Evolutionary conservation across 495 filamentous ascomycete genomes (phyloP).

Genomic region (Penicillium flavigenum): DNA sequence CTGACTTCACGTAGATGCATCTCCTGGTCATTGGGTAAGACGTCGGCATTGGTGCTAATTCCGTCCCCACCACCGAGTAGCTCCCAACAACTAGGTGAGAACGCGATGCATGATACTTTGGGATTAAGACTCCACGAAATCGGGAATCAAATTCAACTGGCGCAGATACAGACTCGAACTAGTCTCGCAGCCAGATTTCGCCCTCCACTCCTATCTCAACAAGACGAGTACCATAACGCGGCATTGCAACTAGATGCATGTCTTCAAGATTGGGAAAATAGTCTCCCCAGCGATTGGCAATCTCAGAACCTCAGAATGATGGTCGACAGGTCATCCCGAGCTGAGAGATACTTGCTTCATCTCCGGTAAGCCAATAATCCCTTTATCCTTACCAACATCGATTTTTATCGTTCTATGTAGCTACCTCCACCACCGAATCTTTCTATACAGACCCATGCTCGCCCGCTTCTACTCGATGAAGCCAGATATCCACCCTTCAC

Average conservation of each 20-base stretch:
- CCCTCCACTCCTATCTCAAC: background rate
- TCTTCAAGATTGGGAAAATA: background rate
- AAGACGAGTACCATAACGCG: background rate
- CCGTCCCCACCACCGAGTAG: background rate
- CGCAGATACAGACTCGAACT: background rate
- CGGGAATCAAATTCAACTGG: background rate
- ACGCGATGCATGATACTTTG: background rate
- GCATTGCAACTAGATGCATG: background rate
- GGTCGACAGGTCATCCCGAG: background rate
- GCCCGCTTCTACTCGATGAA: background rate
- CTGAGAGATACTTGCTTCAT: background rate
- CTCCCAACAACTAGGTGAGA: background rate
- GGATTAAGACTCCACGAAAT: background rate
- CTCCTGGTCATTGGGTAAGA: background rate
- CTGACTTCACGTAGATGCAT: background rate
- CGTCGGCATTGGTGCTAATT: background rate
- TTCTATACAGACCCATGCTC: background rate
- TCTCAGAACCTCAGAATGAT: background rate
- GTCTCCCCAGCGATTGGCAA: background rate
- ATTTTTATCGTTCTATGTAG: background rate
- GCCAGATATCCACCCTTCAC: background rate
- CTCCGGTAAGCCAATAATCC: background rate
- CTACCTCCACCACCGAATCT: background rate
- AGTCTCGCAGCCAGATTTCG: constrained; percentile 13
- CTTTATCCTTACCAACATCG: background rate